phyloP scores from a whole-genome alignment of 1,284 basidiomycete species.

The Microbotryomycetes sp. region DNA sequence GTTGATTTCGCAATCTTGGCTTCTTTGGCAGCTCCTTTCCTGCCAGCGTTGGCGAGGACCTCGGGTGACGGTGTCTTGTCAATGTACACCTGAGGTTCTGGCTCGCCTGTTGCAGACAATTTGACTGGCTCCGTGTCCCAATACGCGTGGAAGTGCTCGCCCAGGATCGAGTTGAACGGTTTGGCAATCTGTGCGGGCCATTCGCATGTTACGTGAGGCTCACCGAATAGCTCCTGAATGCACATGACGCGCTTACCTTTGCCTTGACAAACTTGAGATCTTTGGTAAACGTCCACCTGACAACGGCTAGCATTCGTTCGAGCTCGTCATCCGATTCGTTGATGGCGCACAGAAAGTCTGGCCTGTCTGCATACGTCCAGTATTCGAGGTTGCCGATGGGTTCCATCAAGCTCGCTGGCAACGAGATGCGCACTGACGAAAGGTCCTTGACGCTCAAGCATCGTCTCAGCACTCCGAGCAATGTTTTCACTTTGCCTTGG shows the following conservation, averaged over 20 bases:
- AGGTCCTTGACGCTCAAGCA: conserved; percentile 25
- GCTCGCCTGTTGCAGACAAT: conserved; percentile 38
- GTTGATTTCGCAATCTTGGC: background rate
- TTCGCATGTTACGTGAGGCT: too few species aligned
- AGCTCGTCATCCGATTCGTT: conserved; percentile 55
- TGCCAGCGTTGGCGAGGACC: conserved; percentile 24
- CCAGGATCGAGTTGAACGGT: conserved; percentile 65
- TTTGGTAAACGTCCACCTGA: conserved; percentile 86
- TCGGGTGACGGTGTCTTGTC: conserved; percentile 23
- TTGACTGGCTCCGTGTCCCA: conserved; percentile 48
- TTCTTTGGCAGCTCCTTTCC: background rate
- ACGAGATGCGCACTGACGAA: conserved; percentile 13
- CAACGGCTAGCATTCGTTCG: conserved; percentile 82
- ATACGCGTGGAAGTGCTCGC: conserved; percentile 80
- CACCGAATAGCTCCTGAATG: too few species aligned
- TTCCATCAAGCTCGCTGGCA: conserved; percentile 46
- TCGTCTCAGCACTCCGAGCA: background rate
- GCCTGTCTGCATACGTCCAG: conserved; percentile 78
- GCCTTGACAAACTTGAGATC: conserved; percentile 91
- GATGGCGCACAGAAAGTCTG: conserved; percentile 55
- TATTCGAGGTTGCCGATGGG: conserved; percentile 67
- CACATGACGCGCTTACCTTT: conserved; percentile 63
- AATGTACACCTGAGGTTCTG: conserved; percentile 15
- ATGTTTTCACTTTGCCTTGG: background rate
- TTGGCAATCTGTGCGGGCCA: conserved; percentile 26